These are phyloP conservation scores for Bothriochloa decipiens DNA, from an alignment of 176 grass and related monocot genomes.

Conservation along the genomic window DNA sequence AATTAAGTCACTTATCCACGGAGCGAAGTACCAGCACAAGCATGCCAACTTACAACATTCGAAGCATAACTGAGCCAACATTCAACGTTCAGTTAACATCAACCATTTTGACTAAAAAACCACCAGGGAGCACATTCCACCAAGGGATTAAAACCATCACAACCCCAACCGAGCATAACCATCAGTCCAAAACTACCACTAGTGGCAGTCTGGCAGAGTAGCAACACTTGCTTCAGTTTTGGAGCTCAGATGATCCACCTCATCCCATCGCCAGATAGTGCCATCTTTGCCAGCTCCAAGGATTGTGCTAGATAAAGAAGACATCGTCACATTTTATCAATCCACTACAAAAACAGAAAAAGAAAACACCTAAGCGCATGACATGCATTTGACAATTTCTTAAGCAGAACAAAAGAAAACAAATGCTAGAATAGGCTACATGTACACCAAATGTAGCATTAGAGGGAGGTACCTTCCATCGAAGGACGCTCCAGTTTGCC, in stretches of 20 bases:
- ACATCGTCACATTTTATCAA: background rate
- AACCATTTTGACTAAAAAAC: background rate
- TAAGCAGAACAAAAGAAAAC: no score
- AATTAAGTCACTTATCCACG: background rate
- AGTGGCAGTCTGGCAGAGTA: background rate
- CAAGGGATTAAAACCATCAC: background rate
- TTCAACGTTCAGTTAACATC: background rate
- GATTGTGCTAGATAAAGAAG: conserved; percentile 62
- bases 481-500: no score
- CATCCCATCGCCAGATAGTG: conserved; percentile 81
- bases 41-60: background rate
- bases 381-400: no score
- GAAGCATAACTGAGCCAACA: conserved; percentile 1
- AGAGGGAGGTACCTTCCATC: no score
- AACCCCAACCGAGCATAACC: background rate
- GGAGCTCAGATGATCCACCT: conserved; percentile 37
- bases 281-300: conserved; percentile 83
- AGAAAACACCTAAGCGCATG: no score
- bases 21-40: background rate
- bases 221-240: conserved; percentile 19
- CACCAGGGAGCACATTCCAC: background rate
- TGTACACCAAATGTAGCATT: no score
- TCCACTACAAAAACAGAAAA: background rate
- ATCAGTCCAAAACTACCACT: background rate
- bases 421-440: no score